Evolutionary conservation across 2,329 filamentous ascomycete species (phyloP).

Genomic region (Plenodomus biglobosus): DNA sequence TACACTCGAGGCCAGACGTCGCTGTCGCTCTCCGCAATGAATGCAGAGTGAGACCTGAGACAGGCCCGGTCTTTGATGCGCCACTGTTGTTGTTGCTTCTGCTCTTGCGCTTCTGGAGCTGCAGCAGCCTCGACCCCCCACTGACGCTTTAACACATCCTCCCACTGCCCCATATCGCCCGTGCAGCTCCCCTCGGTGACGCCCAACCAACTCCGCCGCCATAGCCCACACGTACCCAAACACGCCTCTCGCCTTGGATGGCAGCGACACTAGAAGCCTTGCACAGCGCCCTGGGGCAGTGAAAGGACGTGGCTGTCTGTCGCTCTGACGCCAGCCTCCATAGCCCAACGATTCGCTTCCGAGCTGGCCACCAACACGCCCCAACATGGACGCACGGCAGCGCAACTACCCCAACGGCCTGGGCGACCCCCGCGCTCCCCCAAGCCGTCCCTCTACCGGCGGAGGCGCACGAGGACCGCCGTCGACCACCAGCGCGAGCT

Average conservation of each 20-base stretch:
- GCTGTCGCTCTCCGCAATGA: constrained; percentile 17
- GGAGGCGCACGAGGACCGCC: constrained; percentile 32
- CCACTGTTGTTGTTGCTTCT: constrained; percentile 1
- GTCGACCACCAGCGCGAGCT: constrained; percentile 28
- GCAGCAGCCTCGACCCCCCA: not conserved
- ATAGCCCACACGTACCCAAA: constrained; percentile 15
- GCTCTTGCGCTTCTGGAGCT: constrained; percentile 3
- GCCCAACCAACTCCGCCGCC: constrained; percentile 10
- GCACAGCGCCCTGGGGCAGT: constrained; percentile 18
- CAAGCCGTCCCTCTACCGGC: constrained; percentile 29
- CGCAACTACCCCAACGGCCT: constrained; percentile 36
- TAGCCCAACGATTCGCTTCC: too few species aligned
- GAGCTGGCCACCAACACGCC: not conserved
- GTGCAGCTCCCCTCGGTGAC: constrained; percentile 5
- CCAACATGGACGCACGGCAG: constrained; percentile 39
- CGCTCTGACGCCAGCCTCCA: too few species aligned
- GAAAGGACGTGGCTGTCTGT: constrained; percentile 1
- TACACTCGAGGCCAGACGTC: constrained; percentile 21
- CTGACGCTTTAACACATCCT: not conserved
- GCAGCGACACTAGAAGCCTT: constrained; percentile 16
- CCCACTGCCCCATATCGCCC: not conserved
- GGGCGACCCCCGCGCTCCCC: constrained; percentile 26
- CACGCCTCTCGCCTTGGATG: constrained; percentile 22
- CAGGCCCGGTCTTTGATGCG: constrained; percentile 9
- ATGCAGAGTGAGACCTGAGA: constrained; percentile 13